These are phyloP conservation scores for Arabis alpina DNA, from an alignment of 345 rosid genomes.

Conservation along the genomic window DNA sequence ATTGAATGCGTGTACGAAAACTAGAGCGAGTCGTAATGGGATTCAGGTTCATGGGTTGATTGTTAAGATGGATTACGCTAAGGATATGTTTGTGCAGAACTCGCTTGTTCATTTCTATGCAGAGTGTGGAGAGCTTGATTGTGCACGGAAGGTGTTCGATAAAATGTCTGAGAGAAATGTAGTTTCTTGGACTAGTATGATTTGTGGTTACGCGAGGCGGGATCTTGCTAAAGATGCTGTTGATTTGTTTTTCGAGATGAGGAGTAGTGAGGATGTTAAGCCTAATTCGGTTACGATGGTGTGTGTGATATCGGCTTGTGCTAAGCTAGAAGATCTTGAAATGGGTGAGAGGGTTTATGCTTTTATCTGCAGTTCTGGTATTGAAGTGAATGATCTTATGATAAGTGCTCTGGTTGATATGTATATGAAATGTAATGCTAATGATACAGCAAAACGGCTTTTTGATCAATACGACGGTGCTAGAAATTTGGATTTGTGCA, in stretches of 20 bases:
- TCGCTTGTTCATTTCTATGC: conserved; percentile 65
- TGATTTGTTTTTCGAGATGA: conserved; percentile 62
- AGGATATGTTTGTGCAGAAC: conserved; percentile 56
- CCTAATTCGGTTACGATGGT: conserved; percentile 70
- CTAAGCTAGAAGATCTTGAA: conserved; percentile 60
- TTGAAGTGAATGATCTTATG: conserved; percentile 54
- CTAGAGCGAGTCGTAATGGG: conserved; percentile 45
- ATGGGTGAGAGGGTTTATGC: conserved; percentile 53
- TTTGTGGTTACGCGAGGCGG: conserved; percentile 61
- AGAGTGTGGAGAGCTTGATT: conserved; percentile 54
- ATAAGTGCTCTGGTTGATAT: conserved; percentile 70
- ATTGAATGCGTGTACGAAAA: conserved; percentile 62
- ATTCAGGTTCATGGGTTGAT: conserved; percentile 63
- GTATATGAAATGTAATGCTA: conserved; percentile 71
- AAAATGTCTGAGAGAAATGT: conserved; percentile 64
- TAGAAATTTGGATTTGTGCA: conserved; percentile 56
- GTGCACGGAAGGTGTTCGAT: conserved; percentile 61
- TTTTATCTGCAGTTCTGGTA: conserved; percentile 43
- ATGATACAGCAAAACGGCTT: conserved; percentile 51
- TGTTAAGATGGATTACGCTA: conserved; percentile 51
- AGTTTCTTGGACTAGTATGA: conserved; percentile 78
- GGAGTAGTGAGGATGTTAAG: conserved; percentile 40
- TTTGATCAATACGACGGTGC: conserved; percentile 50
- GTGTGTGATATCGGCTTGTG: conserved; percentile 64
- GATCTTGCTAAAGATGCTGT: conserved; percentile 54